These are phyloP conservation scores for Leccinum griseonigrum DNA, from an alignment of 1,284 basidiomycete species.

Conservation along the genomic window DNA sequence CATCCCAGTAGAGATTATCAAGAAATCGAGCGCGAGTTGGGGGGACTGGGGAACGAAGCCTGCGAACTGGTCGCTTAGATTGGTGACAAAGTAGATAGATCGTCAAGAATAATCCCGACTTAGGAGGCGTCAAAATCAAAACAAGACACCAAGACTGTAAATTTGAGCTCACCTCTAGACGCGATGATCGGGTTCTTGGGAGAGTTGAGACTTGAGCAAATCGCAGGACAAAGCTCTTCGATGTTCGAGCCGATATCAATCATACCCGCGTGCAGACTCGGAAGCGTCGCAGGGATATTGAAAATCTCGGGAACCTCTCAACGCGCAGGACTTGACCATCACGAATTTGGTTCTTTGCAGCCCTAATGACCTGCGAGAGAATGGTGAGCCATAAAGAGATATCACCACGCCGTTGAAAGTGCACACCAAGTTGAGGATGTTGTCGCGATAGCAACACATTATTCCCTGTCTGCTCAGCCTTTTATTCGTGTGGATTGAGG, in stretches of 20 bases:
- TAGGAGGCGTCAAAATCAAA: conserved; percentile 13
- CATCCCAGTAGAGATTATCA: conserved; percentile 73
- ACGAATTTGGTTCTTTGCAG: conserved; percentile 66
- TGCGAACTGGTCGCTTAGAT: conserved; percentile 72
- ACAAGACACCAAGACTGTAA: neutral
- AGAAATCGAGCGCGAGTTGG: conserved; percentile 84
- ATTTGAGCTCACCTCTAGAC: conserved; percentile 54
- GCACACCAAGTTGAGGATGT: conserved; percentile 71
- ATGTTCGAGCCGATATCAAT: conserved; percentile 71
- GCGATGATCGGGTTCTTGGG: conserved; percentile 68
- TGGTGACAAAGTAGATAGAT: conserved; percentile 62
- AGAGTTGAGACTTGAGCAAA: conserved; percentile 76
- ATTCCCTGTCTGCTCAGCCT: conserved; percentile 66
- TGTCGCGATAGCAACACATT: conserved; percentile 70
- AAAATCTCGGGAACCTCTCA: conserved; percentile 73
- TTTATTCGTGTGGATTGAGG: conserved; percentile 75
- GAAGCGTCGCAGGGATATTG: conserved; percentile 81
- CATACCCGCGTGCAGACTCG: conserved; percentile 82
- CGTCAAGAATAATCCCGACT: conserved; percentile 74
- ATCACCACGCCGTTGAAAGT: neutral
- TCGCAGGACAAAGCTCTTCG: conserved; percentile 75
- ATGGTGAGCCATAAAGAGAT: neutral
- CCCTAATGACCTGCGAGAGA: conserved; percentile 53
- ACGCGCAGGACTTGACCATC: conserved; percentile 53
- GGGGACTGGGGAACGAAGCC: conserved; percentile 70